phyloP scores from a whole-genome alignment of 2,329 filamentous ascomycete species.

The Aulographum hederae region DNA sequence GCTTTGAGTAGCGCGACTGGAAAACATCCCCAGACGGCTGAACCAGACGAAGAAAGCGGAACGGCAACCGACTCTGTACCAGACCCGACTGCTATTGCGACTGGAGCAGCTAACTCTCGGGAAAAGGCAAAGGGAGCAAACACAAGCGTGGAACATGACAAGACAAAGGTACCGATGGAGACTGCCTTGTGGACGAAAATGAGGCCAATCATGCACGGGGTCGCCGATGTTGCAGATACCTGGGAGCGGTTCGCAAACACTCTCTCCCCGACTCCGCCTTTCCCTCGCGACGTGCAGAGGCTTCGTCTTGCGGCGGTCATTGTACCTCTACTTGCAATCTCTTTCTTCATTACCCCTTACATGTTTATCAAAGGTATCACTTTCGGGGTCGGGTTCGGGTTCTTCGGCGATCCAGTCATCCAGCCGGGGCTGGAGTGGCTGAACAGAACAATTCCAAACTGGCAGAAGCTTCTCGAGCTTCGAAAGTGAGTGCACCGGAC shows the following conservation, averaged over 20 bases:
- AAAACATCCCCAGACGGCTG: constrained; percentile 53
- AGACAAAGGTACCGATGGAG: constrained; percentile 63
- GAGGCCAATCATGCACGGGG: constrained; percentile 49
- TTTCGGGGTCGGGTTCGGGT: constrained; percentile 51
- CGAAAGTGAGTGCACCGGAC: constrained; percentile 32
- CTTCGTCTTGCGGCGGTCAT: constrained; percentile 27
- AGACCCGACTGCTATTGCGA: constrained; percentile 40
- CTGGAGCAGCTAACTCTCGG: constrained; percentile 34
- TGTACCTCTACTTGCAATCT: constrained; percentile 22
- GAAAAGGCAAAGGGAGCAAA: constrained; percentile 32
- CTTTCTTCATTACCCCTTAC: constrained; percentile 28
- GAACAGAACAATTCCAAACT: constrained; percentile 46
- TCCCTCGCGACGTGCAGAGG: constrained; percentile 23
- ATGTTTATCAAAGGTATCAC: constrained; percentile 43
- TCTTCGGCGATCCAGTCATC: constrained; percentile 67
- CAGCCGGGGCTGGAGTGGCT: constrained; percentile 38
- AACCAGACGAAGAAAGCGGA: constrained; percentile 21
- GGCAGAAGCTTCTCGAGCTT: constrained; percentile 57
- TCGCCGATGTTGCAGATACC: constrained; percentile 26
- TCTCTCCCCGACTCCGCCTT: constrained; percentile 29
- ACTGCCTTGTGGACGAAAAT: constrained; percentile 62
- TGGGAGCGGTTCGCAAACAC: constrained; percentile 9
- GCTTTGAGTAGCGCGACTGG: constrained; percentile 59
- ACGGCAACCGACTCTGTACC: constrained; percentile 33
- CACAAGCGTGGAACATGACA: constrained; percentile 40